phyloP scores from a whole-genome alignment of 2,329 filamentous ascomycete species.

The Trichoderma pleuroti region DNA sequence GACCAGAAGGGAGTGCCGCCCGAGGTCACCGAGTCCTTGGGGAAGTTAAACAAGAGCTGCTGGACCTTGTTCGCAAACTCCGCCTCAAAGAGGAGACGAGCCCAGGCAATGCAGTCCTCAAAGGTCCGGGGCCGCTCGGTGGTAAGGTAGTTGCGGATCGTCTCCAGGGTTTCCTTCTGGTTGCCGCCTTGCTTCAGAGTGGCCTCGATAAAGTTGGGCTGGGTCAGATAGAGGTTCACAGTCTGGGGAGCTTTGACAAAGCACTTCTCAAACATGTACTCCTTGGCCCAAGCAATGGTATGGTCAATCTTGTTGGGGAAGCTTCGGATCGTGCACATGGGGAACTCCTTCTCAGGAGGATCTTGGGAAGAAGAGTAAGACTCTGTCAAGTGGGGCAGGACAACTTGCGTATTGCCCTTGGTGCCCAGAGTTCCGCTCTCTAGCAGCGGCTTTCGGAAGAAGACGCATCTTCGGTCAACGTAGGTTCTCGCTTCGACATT shows the following conservation, averaged over 20 bases:
- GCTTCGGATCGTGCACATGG: slow-evolving; percentile 95
- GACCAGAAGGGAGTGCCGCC: slow-evolving; percentile 95
- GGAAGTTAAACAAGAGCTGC: slow-evolving; percentile 94
- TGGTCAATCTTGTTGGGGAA: slow-evolving; percentile 99
- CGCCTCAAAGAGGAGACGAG: slow-evolving; percentile 87
- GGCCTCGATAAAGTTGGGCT: slow-evolving; percentile 83
- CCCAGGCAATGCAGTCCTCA: slow-evolving; percentile 97
- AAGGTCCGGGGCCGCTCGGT: slow-evolving; percentile 88
- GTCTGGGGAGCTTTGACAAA: slow-evolving; percentile 93
- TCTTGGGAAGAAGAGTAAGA: slow-evolving; percentile 96
- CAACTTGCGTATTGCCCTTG: slow-evolving; percentile 97
- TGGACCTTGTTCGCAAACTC: slow-evolving; percentile 97
- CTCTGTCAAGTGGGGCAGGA: slow-evolving; percentile 86
- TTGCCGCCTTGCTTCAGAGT: slow-evolving; percentile 91
- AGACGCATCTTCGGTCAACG: slow-evolving; percentile 92
- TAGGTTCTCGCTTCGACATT: slow-evolving; percentile 97
- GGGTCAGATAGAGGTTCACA: slow-evolving; percentile 88
- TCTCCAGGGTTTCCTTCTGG: slow-evolving; percentile 90
- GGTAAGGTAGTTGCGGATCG: slow-evolving; percentile 82
- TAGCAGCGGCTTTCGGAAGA: slow-evolving; percentile 94
- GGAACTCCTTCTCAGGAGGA: slow-evolving; percentile 96
- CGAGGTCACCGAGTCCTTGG: slow-evolving; percentile 86
- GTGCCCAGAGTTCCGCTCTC: slow-evolving; percentile 98
- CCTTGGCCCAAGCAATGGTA: slow-evolving; percentile 96
- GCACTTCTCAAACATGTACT: slow-evolving; percentile 82